Base-by-base conservation (phyloP, 176 grass and related monocot species). In the Oryza meridionalis region DNA sequence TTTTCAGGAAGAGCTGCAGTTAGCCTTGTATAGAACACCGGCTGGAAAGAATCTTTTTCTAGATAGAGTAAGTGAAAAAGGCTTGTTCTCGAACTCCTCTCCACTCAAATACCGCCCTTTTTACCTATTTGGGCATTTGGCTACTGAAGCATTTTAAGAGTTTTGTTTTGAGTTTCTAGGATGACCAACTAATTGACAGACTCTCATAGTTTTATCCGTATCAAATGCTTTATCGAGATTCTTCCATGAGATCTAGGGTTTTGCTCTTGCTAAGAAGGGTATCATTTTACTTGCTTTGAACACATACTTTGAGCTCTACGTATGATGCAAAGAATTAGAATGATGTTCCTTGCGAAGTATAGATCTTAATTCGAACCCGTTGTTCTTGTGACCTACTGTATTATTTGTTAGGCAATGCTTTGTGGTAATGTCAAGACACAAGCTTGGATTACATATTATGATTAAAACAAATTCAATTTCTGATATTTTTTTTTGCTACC, bases 1-100 rank as follows among this genome's bases (percentile, higher is more conserved):
- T 86, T 43, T 76, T 65, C 32, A 89, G 87, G 87, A 89, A 70
- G 87, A 84, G 40, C 62, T 89, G 37, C 87, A 80, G 70, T 40
- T 89, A 45, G 87, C 87, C 11, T 80, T 89, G 69, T 89, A 85
- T 27, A 84, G 73, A 69, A 81, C 37, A 37, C 81, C 87, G 1
- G 59, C 76, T 75, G 82, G 82, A 19, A 40, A 85, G 62, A 89
- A 89, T 76, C 37, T 89, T 75, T 89, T 81, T 74, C 65, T 85
- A 69, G 82, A 89, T 63, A 74, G 82, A 68, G 87, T 89, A 81
- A 84, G 79, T 82, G 79, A 21, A 31, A 31, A 70, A 63, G 46
- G 24, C 27, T 69, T 82, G 32, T 19, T 26, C 29, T 59, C 25
- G 16, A 46, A 69, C 40, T 44, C 22, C 27, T 6, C 21, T 78